Conservation (phyloP, 169 alveolate species). For the Perkinsus olseni region DNA sequence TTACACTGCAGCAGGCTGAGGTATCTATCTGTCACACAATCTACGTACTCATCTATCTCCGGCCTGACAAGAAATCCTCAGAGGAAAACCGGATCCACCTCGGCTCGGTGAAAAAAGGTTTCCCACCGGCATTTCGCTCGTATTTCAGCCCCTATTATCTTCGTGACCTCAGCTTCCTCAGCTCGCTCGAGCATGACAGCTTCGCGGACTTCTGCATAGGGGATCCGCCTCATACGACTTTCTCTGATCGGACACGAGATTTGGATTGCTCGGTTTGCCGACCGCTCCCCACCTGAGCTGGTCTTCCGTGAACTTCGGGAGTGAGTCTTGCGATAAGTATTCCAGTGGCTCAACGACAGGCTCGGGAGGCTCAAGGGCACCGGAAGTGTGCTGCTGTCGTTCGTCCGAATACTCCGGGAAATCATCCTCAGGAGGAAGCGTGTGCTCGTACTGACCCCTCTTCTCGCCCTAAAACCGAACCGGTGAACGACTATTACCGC, state of each 20-base stretch:
- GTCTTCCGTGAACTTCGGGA: background rate
- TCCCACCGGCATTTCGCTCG: background rate
- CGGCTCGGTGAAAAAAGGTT: background rate
- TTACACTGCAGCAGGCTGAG: background rate
- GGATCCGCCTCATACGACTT: background rate
- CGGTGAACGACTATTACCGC: too few species aligned
- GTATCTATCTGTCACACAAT: background rate
- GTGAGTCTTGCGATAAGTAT: background rate
- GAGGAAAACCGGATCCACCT: background rate
- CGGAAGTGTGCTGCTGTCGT: background rate
- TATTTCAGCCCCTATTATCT: background rate
- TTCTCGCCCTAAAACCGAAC: background rate
- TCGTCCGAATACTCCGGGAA: background rate
- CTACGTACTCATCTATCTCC: background rate
- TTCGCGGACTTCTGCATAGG: background rate
- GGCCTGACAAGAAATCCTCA: background rate
- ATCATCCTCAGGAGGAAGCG: background rate
- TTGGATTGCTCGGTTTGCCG: background rate
- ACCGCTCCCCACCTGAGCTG: background rate
- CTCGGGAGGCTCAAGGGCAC: background rate
- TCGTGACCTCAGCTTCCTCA: background rate
- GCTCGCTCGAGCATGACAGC: background rate
- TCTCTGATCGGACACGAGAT: background rate
- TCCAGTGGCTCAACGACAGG: background rate
- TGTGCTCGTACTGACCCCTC: background rate